Percentiles rank a stretch among this genome's conserved stretches.
Evolutionary conservation across 768 basidiomycete species (phyloP).

Genomic region (Rhizopogon vesiculosus): DNA sequence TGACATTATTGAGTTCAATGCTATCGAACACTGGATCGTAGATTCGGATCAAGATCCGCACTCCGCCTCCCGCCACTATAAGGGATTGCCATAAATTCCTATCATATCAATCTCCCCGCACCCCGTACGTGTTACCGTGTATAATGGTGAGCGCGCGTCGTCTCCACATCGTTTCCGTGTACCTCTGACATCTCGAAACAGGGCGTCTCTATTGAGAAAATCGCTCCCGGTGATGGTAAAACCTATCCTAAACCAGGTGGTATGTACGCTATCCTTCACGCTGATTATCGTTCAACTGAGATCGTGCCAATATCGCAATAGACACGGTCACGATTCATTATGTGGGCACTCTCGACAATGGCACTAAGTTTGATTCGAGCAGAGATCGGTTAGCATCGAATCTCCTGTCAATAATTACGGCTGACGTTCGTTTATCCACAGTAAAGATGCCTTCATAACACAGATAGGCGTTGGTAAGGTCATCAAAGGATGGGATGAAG

Average conservation of each 20-base stretch:
- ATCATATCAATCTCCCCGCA: constrained; percentile 17
- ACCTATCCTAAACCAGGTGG: constrained; percentile 69
- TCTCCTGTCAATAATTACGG: not conserved
- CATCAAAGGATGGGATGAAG: constrained; percentile 90
- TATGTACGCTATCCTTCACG: constrained; percentile 32
- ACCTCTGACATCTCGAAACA: constrained; percentile 21
- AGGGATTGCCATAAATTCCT: constrained; percentile 26
- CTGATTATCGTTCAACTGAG: constrained; percentile 1
- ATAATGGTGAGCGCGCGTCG: constrained; percentile 24
- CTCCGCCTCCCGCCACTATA: constrained; percentile 48
- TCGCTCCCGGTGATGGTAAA: constrained; percentile 57
- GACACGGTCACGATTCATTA: constrained; percentile 79
- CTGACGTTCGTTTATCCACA: constrained; percentile 24
- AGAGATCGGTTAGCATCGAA: constrained; percentile 55
- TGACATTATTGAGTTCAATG: constrained; percentile 4
- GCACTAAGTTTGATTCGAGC: constrained; percentile 71
- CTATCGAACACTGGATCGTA: constrained; percentile 12
- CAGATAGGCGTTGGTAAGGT: constrained; percentile 78
- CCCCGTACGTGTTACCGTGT: constrained; percentile 22
- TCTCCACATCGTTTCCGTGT: not conserved
- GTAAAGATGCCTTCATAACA: constrained; percentile 58
- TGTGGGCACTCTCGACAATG: constrained; percentile 63
- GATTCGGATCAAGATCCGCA: constrained; percentile 77
- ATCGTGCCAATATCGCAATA: constrained; percentile 29
- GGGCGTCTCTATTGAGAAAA: constrained; percentile 66